Conservation (phyloP, 2,329 filamentous ascomycete genomes). For the Fonsecaea monophora region DNA sequence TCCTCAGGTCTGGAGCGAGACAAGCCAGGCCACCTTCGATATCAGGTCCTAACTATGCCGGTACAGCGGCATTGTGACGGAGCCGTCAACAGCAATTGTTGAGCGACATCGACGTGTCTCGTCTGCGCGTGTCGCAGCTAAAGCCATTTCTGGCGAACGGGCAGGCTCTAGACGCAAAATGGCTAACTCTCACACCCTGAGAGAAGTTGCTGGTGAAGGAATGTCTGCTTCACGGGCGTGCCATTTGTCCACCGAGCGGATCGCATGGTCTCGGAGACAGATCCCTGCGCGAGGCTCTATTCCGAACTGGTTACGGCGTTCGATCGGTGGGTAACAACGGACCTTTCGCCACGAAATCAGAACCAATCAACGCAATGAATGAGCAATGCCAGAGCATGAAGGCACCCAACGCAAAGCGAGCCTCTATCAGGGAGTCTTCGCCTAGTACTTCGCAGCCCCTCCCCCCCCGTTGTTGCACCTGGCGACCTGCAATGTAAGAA, state of each 20-base stretch:
- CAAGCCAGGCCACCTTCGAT: neutral
- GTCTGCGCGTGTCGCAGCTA: conserved; percentile 34
- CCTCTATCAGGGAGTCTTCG: conserved; percentile 42
- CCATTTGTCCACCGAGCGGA: conserved; percentile 40
- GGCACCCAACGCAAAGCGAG: conserved; percentile 36
- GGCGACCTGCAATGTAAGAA: conserved; percentile 46
- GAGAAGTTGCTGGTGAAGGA: conserved; percentile 41
- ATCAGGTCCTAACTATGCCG: conserved; percentile 18
- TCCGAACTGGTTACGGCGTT: conserved; percentile 39
- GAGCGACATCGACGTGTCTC: conserved; percentile 30
- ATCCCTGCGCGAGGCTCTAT: conserved; percentile 41
- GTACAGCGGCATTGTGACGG: conserved; percentile 1
- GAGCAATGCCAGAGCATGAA: conserved; percentile 41
- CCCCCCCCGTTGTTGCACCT: conserved; percentile 45
- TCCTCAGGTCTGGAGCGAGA: neutral
- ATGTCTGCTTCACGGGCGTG: conserved; percentile 42
- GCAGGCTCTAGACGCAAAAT: conserved; percentile 37
- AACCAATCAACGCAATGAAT: conserved; percentile 42
- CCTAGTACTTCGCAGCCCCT: conserved; percentile 38
- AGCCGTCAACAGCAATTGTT: conserved; percentile 40
- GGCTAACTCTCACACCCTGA: conserved; percentile 34
- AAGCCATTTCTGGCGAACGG: conserved; percentile 41
- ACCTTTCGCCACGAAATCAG: conserved; percentile 42
- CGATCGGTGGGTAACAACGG: conserved; percentile 40
- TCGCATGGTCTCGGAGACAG: conserved; percentile 42